Evolutionary conservation across 2,329 filamentous ascomycete species (phyloP).

Genomic region (Colletotrichum sp.): DNA sequence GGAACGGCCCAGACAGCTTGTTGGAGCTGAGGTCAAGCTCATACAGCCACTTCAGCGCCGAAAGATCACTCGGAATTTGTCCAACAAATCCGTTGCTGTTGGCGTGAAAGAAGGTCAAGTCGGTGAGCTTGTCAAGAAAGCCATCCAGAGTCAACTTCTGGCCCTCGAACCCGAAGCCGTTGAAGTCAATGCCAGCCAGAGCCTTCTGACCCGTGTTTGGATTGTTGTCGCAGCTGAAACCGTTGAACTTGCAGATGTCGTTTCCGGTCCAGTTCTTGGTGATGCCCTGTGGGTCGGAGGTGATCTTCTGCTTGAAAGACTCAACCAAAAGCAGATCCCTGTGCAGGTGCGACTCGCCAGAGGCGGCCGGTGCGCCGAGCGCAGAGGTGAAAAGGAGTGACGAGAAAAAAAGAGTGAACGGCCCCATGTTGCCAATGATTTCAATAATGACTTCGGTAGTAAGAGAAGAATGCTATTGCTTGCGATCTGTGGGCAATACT

Average conservation of each 20-base stretch:
- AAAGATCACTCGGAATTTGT: not conserved
- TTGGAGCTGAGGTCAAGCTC: not conserved
- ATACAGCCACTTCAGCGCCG: not conserved
- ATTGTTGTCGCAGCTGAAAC: not conserved
- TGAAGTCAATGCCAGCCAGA: not conserved
- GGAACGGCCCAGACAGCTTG: not conserved
- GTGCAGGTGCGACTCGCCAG: not conserved
- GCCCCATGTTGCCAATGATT: not conserved
- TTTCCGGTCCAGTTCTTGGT: not conserved
- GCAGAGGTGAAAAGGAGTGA: not conserved
- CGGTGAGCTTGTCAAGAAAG: conserved; percentile 5
- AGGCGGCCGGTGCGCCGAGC: not conserved
- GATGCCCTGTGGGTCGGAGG: not conserved
- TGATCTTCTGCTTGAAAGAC: not conserved
- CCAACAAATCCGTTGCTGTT: conserved; percentile 1
- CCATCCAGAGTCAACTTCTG: not conserved
- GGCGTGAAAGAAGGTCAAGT: conserved; percentile 3
- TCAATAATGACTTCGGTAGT: not conserved
- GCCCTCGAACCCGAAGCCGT: not conserved
- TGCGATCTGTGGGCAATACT: not conserved
- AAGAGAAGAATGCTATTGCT: not conserved
- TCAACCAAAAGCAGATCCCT: not conserved
- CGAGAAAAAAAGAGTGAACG: not conserved
- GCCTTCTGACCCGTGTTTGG: not conserved
- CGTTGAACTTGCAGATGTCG: not conserved